phyloP scores from a whole-genome alignment of 352 stramenopile species.

The Phytopythium helicoides region DNA sequence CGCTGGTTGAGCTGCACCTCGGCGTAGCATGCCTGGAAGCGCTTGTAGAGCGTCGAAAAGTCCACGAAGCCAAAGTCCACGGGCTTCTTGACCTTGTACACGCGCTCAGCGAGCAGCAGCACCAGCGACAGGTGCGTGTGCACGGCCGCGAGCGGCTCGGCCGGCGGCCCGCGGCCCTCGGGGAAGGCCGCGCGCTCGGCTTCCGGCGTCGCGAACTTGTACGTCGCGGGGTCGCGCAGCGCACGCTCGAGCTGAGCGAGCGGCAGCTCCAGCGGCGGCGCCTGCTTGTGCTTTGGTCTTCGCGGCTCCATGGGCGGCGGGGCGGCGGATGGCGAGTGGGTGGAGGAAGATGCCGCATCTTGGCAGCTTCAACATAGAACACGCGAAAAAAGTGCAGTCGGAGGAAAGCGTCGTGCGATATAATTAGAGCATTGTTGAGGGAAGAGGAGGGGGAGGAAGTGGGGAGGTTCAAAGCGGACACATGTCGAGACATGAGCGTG shows the following conservation, averaged over 20 bases:
- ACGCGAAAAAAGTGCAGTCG: too few relatives aligned
- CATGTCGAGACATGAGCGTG: too few relatives aligned
- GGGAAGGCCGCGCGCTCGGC: slow-evolving; percentile 22
- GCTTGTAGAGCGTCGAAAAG: slow-evolving; percentile 70
- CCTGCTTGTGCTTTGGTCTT: slow-evolving; percentile 66
- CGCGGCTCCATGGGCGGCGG: slow-evolving; percentile 41
- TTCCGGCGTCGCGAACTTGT: slow-evolving; percentile 18
- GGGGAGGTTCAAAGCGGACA: too few relatives aligned
- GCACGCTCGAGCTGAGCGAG: slow-evolving; percentile 43
- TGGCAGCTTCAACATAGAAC: too few relatives aligned
- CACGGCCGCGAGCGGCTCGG: slow-evolving; percentile 30
- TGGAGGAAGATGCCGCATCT: too few relatives aligned
- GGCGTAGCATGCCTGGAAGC: slow-evolving; percentile 66
- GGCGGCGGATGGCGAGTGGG: too few relatives aligned
- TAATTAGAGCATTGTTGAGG: too few relatives aligned
- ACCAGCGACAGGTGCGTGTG: slow-evolving; percentile 82
- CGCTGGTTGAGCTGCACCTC: slow-evolving; percentile 74
- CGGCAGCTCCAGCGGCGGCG: slow-evolving; percentile 42
- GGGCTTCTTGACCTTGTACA: slow-evolving; percentile 80
- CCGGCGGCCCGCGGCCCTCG: neutral
- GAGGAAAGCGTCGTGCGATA: too few relatives aligned
- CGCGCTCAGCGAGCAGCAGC: slow-evolving; percentile 46
- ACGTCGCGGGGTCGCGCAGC: slow-evolving; percentile 27
- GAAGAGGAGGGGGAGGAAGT: too few relatives aligned
- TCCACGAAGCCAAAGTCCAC: slow-evolving; percentile 74